Base-by-base conservation (phyloP, 2,329 filamentous ascomycete genomes). In the Scedosporium boydii region DNA sequence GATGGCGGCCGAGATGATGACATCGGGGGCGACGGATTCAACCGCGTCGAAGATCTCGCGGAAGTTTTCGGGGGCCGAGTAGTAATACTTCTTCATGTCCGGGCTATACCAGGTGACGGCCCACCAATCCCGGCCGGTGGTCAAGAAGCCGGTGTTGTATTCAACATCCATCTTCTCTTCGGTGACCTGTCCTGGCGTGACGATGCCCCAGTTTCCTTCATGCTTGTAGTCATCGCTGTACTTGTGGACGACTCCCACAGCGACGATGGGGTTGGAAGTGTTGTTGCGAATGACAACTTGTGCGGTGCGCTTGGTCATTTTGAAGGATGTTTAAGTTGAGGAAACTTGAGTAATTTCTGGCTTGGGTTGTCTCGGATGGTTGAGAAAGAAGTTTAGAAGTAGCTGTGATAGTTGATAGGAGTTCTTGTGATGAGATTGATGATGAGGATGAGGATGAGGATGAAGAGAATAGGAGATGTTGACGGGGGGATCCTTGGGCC, bases 111-210 rank as follows among this genome's bases (percentile, higher is more conserved):
- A 67, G 38, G 59, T 62, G 42, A 67, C 59, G n/a, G 62, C 14
- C 64, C 64, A 67, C 64, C 63, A 67, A 34, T 66, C 65, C 3
- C 62, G 62, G 21, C 64, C 64, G 6, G 63, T 66, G n/a, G 63
- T 67, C n/a, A 64, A 63, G 10, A 51, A 29, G 6, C 65, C 65
- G 4, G 64, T 66, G 56, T 65, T 66, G 57, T 64, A 67, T 10
- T 67, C 64, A 14, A 64, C 66, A 27, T 63, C 29, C 27, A 65
- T 59, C 3, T 18, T 16, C 5, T 62, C 62, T 2, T 57, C 27
- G 3, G 27, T 29, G 23, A 57, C 23, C 27, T 64, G 46, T 14
- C 48, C 62, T 1, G 57, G 61, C 14, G 48, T 3, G 6, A 67
- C 61, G 12, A 64, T 57, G 12, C 42, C 63, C 65, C 62, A 64